These are phyloP conservation scores for Coffea humblotiana DNA, from an alignment of 305 asterid genomes.

Conservation along the genomic window DNA sequence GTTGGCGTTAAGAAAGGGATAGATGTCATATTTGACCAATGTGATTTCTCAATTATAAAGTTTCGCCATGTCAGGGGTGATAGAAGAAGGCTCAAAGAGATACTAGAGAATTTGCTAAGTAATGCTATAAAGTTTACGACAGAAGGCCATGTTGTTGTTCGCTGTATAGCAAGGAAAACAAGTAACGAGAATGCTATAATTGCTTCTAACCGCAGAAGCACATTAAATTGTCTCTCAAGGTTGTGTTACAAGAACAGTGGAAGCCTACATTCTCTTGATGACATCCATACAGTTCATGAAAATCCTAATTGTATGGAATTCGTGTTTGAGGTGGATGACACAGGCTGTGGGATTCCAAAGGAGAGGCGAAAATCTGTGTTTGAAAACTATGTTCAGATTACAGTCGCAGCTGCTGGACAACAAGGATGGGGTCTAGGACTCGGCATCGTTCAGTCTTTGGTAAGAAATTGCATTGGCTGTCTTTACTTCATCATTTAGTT, in stretches of 20 bases:
- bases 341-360: constrained; percentile 43
- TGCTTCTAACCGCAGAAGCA: constrained; percentile 21
- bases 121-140: constrained; percentile 45
- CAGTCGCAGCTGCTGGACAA: constrained; percentile 19
- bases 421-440: constrained; percentile 45
- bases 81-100: constrained; percentile 31
- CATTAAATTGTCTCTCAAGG: constrained; percentile 18
- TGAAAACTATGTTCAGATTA: constrained; percentile 44
- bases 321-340: constrained; percentile 41
- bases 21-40: constrained; percentile 67
- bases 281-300: constrained; percentile 15
- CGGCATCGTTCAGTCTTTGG: constrained; percentile 38
- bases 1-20: constrained; percentile 62
- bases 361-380: constrained; percentile 39
- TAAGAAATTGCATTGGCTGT: constrained; percentile 3
- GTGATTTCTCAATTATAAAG: constrained; percentile 50
- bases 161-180: constrained; percentile 29
- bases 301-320: constrained; percentile 32
- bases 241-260: constrained; percentile 18
- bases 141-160: constrained; percentile 32
- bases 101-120: constrained; percentile 33
- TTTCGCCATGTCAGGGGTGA: constrained; percentile 51
- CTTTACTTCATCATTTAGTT: neutral
- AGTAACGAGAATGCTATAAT: constrained; percentile 23
- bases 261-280: constrained; percentile 2